These are phyloP conservation scores for Hyaloscypha variabilis DNA, from an alignment of 495 filamentous ascomycete genomes.

Conservation along the genomic window DNA sequence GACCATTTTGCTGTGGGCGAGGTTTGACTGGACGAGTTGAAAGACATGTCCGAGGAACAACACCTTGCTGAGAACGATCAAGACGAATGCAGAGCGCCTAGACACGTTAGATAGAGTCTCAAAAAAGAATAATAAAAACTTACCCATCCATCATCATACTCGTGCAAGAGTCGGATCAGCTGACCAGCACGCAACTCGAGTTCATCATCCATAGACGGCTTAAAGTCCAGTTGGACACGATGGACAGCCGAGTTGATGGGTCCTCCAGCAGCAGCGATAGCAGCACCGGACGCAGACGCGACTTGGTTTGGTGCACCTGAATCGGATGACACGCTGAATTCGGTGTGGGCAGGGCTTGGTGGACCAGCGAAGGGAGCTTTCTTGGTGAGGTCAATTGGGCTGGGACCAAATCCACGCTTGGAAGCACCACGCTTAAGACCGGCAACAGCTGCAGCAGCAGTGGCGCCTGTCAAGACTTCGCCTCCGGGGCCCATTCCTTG, in stretches of 20 bases:
- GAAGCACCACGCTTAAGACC: slow-evolving; percentile 32
- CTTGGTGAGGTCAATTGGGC: slow-evolving; percentile 48
- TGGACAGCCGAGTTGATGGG: slow-evolving; percentile 67
- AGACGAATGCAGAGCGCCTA: slow-evolving; percentile 89
- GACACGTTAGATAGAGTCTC: slow-evolving; percentile 40
- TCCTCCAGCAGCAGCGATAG: slow-evolving; percentile 56
- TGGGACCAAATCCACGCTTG: slow-evolving; percentile 34
- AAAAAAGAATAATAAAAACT: slow-evolving; percentile 37
- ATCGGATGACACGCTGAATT: slow-evolving; percentile 56
- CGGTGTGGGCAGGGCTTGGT: slow-evolving; percentile 62
- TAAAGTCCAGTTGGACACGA: slow-evolving; percentile 94
- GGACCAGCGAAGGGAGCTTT: slow-evolving; percentile 32
- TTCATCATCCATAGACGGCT: slow-evolving; percentile 90
- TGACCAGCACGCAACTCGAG: slow-evolving; percentile 77
- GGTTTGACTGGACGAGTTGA: slow-evolving; percentile 93
- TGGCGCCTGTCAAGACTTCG: slow-evolving; percentile 43
- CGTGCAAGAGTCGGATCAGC: slow-evolving; percentile 85
- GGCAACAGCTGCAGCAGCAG: slow-evolving; percentile 38
- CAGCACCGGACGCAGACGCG: slow-evolving; percentile 48
- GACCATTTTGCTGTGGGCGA: slow-evolving; percentile 56
- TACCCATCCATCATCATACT: slow-evolving; percentile 99
- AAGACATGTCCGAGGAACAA: slow-evolving; percentile 90
- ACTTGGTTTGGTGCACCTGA: slow-evolving; percentile 47
- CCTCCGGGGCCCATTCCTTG: slow-evolving; percentile 17
- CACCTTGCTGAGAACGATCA: slow-evolving; percentile 89